A percentile compares a stretch with the other conserved stretches of the same genome.
These are phyloP conservation scores for Sporothrix globosa DNA, from an alignment of 2,329 filamentous ascomycete species.

Conservation along the genomic window DNA sequence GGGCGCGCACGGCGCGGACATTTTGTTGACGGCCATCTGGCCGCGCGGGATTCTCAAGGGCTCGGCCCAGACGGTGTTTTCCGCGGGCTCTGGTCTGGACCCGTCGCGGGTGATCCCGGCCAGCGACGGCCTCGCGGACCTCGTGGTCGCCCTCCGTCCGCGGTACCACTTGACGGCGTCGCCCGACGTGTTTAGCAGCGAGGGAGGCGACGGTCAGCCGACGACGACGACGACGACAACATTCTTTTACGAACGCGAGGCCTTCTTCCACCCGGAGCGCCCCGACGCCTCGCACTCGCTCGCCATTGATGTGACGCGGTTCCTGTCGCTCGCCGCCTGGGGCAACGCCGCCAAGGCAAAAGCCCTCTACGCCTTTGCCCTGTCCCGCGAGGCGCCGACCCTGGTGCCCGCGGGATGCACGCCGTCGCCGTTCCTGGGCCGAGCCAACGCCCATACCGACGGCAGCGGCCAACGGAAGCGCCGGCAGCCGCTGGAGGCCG, in stretches of 20 bases:
- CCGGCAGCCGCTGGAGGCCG: constrained; percentile 52
- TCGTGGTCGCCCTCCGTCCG: constrained; percentile 80
- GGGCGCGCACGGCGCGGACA: constrained; percentile 78
- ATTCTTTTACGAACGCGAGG: constrained; percentile 87
- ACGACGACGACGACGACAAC: background rate
- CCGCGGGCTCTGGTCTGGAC: constrained; percentile 43
- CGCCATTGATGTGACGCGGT: constrained; percentile 71
- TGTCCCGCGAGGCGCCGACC: constrained; percentile 66
- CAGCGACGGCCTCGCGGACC: constrained; percentile 72
- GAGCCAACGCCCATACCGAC: background rate
- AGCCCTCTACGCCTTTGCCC: constrained; percentile 74
- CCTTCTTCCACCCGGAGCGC: constrained; percentile 71
- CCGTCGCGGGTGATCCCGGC: constrained; percentile 55
- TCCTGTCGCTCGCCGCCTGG: constrained; percentile 83
- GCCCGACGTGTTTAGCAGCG: constrained; percentile 44
- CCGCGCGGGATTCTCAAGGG: constrained; percentile 71
- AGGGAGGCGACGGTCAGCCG: constrained; percentile 35
- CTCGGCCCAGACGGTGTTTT: constrained; percentile 58
- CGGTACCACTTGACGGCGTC: constrained; percentile 78
- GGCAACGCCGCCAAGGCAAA: constrained; percentile 79
- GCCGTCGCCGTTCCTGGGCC: constrained; percentile 67
- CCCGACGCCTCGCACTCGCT: constrained; percentile 49
- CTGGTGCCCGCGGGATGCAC: constrained; percentile 72
- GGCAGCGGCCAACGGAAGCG: constrained; percentile 56
- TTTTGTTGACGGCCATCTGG: constrained; percentile 87